Evolutionary conservation across 2,329 filamentous ascomycete species (phyloP), one percentile per base, ranked within the genome.

Genomic region (Paecilomyces formosus): DNA sequence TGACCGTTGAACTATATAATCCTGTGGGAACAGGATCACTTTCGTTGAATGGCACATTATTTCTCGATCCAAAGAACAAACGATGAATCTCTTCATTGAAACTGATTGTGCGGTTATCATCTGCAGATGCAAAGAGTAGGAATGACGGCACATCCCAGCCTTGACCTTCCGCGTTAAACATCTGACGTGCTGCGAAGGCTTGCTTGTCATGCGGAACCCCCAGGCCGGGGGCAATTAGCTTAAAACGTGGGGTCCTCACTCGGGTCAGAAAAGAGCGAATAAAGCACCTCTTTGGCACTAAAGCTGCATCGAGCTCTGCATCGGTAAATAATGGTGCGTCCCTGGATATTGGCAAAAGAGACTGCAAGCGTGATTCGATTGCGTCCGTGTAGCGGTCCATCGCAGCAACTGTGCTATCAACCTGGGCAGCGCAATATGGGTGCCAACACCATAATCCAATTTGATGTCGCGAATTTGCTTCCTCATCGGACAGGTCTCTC

Each of bases 381-480:
- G 53, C 35, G 1, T n/a, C 53, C 4, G 39, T 49, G 50, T 55
- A 58, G 12, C 54, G 58, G 15, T 60, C 54, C 8, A 62, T 63
- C 1, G 64, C 63, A 31, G 54, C 55, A 13, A 65, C 56, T 5
- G 60, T 54, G 24, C 50, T 62, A n/a, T 59, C 62, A 8, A 64
- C 49, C 39, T 60, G 60, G 8, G 57, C 39, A 24, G n/a, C 13
- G 31, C 56, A 58, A 35, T 64, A 65, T 1, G 61, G 54, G 13
- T 55, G 58, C 60, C 60, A 65, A n/a, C 35, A 58, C 59, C 57
- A 62, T 12, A 61, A 21, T 15, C 57, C 58, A 39, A 22, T 31
- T 26, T 54, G 35, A n/a, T n/a, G 13, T 45, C 35, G n/a, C 1
- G 35, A 45, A 39, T 39, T 39, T 13, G 33, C 33, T 39, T 39